These are phyloP conservation scores for Epichloe hybrida DNA, from an alignment of 2,329 filamentous ascomycete genomes.

Conservation along the genomic window DNA sequence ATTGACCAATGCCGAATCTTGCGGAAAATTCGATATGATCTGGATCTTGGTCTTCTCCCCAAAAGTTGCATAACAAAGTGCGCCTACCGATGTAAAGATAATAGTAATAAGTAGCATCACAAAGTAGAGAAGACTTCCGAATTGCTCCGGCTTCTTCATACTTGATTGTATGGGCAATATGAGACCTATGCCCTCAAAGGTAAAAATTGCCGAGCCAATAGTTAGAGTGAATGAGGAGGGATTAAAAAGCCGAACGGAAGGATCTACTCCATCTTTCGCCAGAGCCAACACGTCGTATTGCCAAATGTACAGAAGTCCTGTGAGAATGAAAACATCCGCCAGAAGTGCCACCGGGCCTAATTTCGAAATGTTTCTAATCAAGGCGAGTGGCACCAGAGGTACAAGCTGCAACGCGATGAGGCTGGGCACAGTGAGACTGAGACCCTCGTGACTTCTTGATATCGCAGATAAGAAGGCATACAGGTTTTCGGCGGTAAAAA, in stretches of 20 bases:
- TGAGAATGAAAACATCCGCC: conserved; percentile 58
- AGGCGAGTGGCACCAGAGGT: conserved; percentile 50
- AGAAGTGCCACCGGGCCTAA: conserved; percentile 55
- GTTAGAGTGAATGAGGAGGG: conserved; percentile 55
- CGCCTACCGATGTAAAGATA: conserved; percentile 59
- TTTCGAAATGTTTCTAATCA: conserved; percentile 64
- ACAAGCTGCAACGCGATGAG: conserved; percentile 55
- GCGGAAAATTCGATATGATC: conserved; percentile 64
- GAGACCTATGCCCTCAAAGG: conserved; percentile 65
- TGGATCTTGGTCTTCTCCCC: conserved; percentile 56
- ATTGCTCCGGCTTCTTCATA: conserved; percentile 57
- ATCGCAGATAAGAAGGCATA: conserved; percentile 54
- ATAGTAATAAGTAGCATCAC: conserved; percentile 64
- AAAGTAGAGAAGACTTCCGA: conserved; percentile 48
- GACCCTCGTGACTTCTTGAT: conserved; percentile 29
- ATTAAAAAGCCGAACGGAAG: conserved; percentile 56
- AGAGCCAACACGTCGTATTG: conserved; percentile 51
- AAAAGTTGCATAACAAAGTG: conserved; percentile 62
- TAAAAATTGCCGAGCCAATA: conserved; percentile 62
- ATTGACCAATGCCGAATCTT: conserved; percentile 58
- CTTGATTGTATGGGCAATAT: conserved; percentile 65
- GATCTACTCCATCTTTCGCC: conserved; percentile 39
- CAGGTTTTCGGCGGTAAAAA: conserved; percentile 66
- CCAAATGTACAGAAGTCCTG: conserved; percentile 62
- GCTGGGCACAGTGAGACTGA: conserved; percentile 35